Evolutionary conservation across 2,329 filamentous ascomycete species (phyloP).

Genomic region (Penicillium sclerotiorum): DNA sequence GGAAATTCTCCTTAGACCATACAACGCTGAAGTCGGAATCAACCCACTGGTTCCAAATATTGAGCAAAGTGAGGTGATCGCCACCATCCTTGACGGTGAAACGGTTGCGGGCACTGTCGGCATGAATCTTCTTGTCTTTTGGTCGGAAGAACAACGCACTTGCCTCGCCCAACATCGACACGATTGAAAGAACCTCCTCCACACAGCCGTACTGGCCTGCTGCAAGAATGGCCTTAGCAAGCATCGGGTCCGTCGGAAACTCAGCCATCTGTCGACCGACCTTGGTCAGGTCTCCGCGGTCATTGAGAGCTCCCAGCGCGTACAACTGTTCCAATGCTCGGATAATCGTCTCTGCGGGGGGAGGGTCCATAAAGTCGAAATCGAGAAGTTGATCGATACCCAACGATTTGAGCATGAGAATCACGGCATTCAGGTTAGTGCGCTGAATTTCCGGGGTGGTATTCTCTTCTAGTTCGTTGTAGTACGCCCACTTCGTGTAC

Average conservation of each 20-base stretch:
- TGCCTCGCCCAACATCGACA: slow-evolving; percentile 90
- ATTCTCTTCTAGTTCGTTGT: slow-evolving; percentile 91
- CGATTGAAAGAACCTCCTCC: slow-evolving; percentile 86
- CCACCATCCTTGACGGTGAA: slow-evolving; percentile 91
- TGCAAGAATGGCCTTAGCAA: slow-evolving; percentile 84
- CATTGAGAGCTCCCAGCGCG: slow-evolving; percentile 84
- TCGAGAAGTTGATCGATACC: slow-evolving; percentile 90
- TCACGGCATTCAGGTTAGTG: slow-evolving; percentile 81
- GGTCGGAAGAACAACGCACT: slow-evolving; percentile 90
- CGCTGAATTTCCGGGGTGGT: slow-evolving; percentile 93
- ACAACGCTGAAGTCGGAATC: slow-evolving; percentile 85
- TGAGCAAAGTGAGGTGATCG: slow-evolving; percentile 84
- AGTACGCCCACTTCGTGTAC: slow-evolving; percentile 91
- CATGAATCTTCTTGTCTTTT: slow-evolving; percentile 96
- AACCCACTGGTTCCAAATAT: slow-evolving; percentile 95
- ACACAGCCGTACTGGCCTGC: slow-evolving; percentile 91
- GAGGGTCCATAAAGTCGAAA: slow-evolving; percentile 96
- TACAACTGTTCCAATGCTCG: slow-evolving; percentile 88
- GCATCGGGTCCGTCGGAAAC: slow-evolving; percentile 89
- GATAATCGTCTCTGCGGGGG: slow-evolving; percentile 85
- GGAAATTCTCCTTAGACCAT: slow-evolving; percentile 90
- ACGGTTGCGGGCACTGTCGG: slow-evolving; percentile 82
- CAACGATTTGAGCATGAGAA: slow-evolving; percentile 83
- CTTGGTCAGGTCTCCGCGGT: slow-evolving; percentile 85
- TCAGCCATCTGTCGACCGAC: slow-evolving; percentile 93